Evolutionary conservation across 306 rosid genomes (phyloP), one percentile per base, ranked within the genome.

Genomic region (Cucumis melo): DNA sequence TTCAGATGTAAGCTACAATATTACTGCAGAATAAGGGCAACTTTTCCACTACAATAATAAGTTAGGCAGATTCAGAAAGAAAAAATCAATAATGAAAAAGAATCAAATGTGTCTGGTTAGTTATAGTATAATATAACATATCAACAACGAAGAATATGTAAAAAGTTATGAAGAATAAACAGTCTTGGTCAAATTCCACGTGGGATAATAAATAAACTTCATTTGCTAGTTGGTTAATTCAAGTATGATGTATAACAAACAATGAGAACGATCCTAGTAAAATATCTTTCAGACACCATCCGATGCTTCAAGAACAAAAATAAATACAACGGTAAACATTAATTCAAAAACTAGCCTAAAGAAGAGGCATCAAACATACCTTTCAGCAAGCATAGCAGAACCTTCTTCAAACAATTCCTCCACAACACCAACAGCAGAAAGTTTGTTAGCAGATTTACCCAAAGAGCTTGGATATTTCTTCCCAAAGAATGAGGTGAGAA

Each of bases 381-480:
- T 92, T 84, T 94, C 99, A 65, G 88, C 86, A 70, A 94, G 99
- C 93, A 94, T 89, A 76, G 99, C 99, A 80, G 99, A 94, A 65
- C 98, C 99, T 82, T 94, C 99, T 92, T 94, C 99, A 84, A 94
- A 94, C 80, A 94, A 83, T 83, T 94, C 99, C 87, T 92, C 99
- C 80, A 94, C 98, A 70, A 80, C 96, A 59, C 97, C 99, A 56
- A 94, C 96, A 38, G 99, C 80, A 36, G 99, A 94, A 81, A 88
- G 99, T 83, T 94, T 94, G 78, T 79, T 85, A 27, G 92, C 84
- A 75, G 86, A 66, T 89, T 94, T 92, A 88, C 77, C 87, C n/a
- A 86, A 67, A 57, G 90, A 80, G 77, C 87, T 87, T 24, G 73
- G 86, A 73, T 83, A 84, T 88, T 90, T 94, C 89, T 92, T 94